phyloP scores from a whole-genome alignment of 2,329 filamentous ascomycete genomes.

The Dryadomyces sulphureus region DNA sequence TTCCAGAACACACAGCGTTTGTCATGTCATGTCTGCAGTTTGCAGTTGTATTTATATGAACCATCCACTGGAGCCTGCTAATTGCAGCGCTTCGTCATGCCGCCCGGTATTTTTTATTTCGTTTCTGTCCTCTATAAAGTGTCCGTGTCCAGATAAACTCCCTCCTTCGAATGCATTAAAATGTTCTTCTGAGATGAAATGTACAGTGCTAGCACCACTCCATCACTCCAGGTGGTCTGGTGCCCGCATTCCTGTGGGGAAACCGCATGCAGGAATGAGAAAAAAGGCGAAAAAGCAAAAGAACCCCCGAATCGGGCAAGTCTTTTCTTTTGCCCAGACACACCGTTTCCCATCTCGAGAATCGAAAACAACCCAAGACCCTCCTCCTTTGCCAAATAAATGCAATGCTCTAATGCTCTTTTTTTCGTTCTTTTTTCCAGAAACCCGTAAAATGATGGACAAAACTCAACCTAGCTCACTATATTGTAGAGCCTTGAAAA shows the following conservation, averaged over 20 bases:
- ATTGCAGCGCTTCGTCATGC: too few relatives aligned
- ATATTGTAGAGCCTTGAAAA: neutral
- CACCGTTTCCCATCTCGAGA: neutral
- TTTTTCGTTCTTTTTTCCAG: neutral
- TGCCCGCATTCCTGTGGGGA: too few relatives aligned
- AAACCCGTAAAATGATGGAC: neutral
- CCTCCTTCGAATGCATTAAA: neutral
- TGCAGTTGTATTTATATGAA: too few relatives aligned
- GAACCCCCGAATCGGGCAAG: too few relatives aligned
- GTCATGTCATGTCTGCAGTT: too few relatives aligned
- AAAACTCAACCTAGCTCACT: neutral
- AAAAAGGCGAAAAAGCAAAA: too few relatives aligned
- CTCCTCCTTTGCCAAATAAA: neutral
- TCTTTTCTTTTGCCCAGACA: neutral
- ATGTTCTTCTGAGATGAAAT: neutral
- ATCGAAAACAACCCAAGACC: neutral
- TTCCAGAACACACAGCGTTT: neutral
- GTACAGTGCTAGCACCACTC: too few relatives aligned
- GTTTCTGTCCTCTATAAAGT: neutral
- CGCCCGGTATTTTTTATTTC: neutral
- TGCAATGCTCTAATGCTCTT: conserved; percentile 2
- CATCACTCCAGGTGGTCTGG: too few relatives aligned
- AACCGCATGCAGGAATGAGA: too few relatives aligned
- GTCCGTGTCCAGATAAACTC: neutral
- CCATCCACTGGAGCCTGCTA: too few relatives aligned